Percentiles rank a stretch among this genome's conserved stretches.
Evolutionary conservation across 495 filamentous ascomycete species (phyloP).

Genomic region (Hypoxylon perforatum): DNA sequence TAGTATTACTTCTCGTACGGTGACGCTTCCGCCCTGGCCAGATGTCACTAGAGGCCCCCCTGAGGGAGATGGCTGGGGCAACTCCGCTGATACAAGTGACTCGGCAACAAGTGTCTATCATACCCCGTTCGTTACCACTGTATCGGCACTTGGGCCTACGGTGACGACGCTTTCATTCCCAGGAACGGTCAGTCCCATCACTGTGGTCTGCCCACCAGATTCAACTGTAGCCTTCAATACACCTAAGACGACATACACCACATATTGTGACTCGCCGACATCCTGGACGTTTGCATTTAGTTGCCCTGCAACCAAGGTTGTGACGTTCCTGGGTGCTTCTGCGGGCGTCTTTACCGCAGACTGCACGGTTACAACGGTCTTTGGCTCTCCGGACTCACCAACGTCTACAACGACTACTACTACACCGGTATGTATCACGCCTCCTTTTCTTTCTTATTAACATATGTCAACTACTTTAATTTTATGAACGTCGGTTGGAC

Average conservation of each 20-base stretch:
- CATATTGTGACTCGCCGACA: not conserved
- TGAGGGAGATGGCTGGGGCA: not conserved
- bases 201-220: no score
- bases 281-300: not conserved
- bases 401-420: no score
- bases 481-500: no score
- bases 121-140: not conserved
- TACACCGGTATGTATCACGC: no score
- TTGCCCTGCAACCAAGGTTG: slow-evolving; percentile 4
- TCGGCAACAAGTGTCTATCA: not conserved
- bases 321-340: not conserved
- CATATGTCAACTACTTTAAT: no score
- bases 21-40: slow-evolving; percentile 38
- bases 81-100: not conserved
- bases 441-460: no score
- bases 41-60: slow-evolving; percentile 9
- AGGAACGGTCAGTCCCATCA: no score
- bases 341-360: not conserved
- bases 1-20: slow-evolving; percentile 10
- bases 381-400: no score
- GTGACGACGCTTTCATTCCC: not conserved
- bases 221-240: no score
- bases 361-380: not conserved
- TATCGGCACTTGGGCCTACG: not conserved
- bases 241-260: no score